Conservation (phyloP, 1,139 yeast species). For the Nakaseomyces bracarensis region DNA sequence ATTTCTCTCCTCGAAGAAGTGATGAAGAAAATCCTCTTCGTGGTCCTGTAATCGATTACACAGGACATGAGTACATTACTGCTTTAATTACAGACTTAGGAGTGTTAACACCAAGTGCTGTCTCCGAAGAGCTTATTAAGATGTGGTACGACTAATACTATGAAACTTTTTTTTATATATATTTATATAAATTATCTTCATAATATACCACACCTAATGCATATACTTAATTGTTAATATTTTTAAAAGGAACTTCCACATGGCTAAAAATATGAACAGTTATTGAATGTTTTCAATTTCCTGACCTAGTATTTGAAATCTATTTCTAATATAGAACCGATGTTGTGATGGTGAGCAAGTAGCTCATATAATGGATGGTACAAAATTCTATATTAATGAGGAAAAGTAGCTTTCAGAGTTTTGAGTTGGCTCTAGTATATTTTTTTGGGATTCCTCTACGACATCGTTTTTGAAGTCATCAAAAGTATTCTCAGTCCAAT, state of each 20-base stretch:
- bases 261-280: too few species aligned
- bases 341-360: too few species aligned
- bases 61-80: slow-evolving; percentile 92
- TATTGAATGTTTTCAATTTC: too few species aligned
- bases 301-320: too few species aligned
- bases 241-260: too few species aligned
- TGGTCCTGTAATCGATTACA: slow-evolving; percentile 70
- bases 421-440: slow-evolving; percentile 19
- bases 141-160: slow-evolving; percentile 79
- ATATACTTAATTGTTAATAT: neutral
- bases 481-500: slow-evolving; percentile 27
- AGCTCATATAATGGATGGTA: neutral
- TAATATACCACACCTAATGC: too few species aligned
- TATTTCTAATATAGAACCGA: too few species aligned
- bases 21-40: slow-evolving; percentile 32
- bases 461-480: slow-evolving; percentile 26
- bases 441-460: slow-evolving; percentile 20
- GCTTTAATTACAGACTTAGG: slow-evolving; percentile 96
- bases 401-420: slow-evolving; percentile 8
- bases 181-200: too few species aligned
- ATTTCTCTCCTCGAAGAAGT: slow-evolving; percentile 34
- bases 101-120: slow-evolving; percentile 94
- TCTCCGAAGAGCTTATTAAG: slow-evolving; percentile 92
- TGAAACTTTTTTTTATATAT: too few species aligned
- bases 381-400: neutral